A percentile compares a stretch with the other conserved stretches of the same genome.
These are phyloP conservation scores for Kodamaea neixiangensis DNA, from an alignment of 805 yeast species.

Conservation along the genomic window DNA sequence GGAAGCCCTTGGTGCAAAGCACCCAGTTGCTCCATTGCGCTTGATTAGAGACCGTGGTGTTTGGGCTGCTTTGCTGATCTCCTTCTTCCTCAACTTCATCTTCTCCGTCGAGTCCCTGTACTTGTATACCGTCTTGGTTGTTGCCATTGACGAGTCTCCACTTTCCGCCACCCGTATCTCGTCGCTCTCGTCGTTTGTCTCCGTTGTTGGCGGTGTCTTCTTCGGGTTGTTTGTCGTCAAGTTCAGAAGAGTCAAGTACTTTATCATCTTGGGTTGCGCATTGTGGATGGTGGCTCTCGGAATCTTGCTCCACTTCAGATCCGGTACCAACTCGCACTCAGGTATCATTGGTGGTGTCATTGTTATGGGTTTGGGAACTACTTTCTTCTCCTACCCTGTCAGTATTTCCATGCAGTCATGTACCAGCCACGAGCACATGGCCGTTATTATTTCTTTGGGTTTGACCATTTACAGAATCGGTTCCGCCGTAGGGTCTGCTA, in stretches of 20 bases:
- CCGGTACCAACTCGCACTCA: constrained; percentile 16
- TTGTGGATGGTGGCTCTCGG: constrained; percentile 30
- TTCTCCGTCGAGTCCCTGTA: constrained; percentile 15
- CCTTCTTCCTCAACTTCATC: constrained; percentile 17
- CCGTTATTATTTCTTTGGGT: constrained; percentile 17
- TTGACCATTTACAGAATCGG: constrained; percentile 20
- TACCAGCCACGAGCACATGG: constrained; percentile 22
- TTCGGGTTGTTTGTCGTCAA: constrained; percentile 18
- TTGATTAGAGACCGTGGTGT: constrained; percentile 21
- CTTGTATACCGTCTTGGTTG: constrained; percentile 18
- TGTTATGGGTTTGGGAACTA: constrained; percentile 22
- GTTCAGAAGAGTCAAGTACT: constrained; percentile 21
- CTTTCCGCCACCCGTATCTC: constrained; percentile 19
- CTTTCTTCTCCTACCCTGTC: constrained; percentile 21
- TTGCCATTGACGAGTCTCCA: constrained; percentile 18
- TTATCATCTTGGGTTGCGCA: constrained; percentile 25
- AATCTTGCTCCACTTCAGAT: constrained; percentile 23
- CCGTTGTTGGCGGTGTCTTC: constrained; percentile 16
- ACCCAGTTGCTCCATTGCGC: constrained; percentile 18
- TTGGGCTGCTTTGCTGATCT: constrained; percentile 18
- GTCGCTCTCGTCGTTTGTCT: constrained; percentile 17
- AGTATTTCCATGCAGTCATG: constrained; percentile 19
- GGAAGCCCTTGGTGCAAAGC: constrained; percentile 17
- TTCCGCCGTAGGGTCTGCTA: constrained; percentile 21
- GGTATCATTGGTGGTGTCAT: constrained; percentile 22